Conservation (phyloP, 2,329 filamentous ascomycete species). For the Colletotrichum higginsianum region DNA sequence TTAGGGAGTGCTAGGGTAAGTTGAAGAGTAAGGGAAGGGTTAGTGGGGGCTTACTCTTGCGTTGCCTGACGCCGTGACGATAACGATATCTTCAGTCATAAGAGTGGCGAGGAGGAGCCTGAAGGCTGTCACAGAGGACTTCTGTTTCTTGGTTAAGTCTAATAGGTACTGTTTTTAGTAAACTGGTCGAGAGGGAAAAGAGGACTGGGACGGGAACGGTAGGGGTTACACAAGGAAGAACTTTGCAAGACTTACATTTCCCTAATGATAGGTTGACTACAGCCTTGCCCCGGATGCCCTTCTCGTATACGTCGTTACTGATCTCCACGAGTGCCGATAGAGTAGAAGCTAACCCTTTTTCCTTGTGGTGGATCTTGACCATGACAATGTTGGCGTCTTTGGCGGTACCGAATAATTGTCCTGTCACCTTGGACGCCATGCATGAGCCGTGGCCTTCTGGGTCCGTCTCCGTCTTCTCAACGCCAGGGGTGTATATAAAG, state of each 20-base stretch:
- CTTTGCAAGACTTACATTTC: not conserved
- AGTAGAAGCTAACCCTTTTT: not conserved
- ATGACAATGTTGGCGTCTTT: constrained; percentile 26
- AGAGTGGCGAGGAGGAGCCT: constrained; percentile 10
- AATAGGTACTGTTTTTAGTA: not conserved
- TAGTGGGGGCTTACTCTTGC: not conserved
- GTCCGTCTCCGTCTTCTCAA: not conserved
- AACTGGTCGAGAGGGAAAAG: not conserved
- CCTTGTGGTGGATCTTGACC: not conserved
- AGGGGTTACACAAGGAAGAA: too few species aligned
- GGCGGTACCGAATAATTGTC: constrained; percentile 14
- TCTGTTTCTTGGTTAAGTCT: not conserved
- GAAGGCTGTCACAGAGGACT: not conserved
- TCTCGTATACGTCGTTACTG: constrained; percentile 10
- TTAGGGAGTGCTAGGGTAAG: too few species aligned
- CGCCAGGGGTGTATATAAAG: constrained; percentile 5
- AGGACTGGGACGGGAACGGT: fast-evolving
- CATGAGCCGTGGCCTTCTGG: constrained; percentile 13
- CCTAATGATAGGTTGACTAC: constrained; percentile 7
- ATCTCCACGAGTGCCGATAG: not conserved
- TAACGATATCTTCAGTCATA: constrained; percentile 27
- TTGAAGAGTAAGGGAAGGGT: too few species aligned
- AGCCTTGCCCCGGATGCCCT: constrained; percentile 19
- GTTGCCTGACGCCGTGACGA: constrained; percentile 25
- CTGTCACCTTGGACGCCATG: constrained; percentile 25